Conservation (phyloP, 331 rosid genomes). For the Malus hybrid region DNA sequence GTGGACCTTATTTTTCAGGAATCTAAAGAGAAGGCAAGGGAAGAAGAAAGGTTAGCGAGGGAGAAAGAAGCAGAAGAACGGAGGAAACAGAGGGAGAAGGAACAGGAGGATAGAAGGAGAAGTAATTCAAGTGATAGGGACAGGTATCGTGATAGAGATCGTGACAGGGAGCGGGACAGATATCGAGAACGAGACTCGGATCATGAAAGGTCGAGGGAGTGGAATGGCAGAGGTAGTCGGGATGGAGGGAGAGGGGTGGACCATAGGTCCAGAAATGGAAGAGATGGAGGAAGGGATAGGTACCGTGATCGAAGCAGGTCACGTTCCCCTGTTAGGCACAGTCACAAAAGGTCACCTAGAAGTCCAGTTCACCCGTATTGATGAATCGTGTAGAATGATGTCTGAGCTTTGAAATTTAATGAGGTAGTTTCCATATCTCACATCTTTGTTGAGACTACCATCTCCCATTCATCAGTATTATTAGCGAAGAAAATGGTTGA, state of each 20-base stretch:
- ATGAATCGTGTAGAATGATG: constrained; percentile 58
- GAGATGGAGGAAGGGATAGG: constrained; percentile 76
- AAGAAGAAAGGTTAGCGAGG: constrained; percentile 76
- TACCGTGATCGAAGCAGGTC: constrained; percentile 80
- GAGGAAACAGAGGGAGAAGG: constrained; percentile 79
- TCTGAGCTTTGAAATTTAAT: constrained; percentile 68
- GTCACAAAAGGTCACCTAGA: constrained; percentile 69
- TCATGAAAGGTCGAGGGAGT: constrained; percentile 67
- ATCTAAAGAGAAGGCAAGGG: constrained; percentile 74
- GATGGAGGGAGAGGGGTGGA: constrained; percentile 66
- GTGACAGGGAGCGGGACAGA: constrained; percentile 69
- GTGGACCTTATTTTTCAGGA: constrained; percentile 37
- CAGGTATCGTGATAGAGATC: constrained; percentile 57
- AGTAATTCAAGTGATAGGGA: constrained; percentile 79
- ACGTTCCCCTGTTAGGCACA: constrained; percentile 71
- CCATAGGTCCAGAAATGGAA: constrained; percentile 73
- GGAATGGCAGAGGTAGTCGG: constrained; percentile 60
- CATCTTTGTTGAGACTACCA: constrained; percentile 62
- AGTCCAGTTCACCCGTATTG: constrained; percentile 61
- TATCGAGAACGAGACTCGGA: constrained; percentile 63
- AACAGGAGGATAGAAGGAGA: constrained; percentile 49
- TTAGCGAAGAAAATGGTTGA: constrained; percentile 77
- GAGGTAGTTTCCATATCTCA: constrained; percentile 82
- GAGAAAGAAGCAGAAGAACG: constrained; percentile 89
- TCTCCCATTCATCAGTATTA: constrained; percentile 77